Conservation (phyloP, 208 protist species). For the Wallacemonas collosoma region DNA sequence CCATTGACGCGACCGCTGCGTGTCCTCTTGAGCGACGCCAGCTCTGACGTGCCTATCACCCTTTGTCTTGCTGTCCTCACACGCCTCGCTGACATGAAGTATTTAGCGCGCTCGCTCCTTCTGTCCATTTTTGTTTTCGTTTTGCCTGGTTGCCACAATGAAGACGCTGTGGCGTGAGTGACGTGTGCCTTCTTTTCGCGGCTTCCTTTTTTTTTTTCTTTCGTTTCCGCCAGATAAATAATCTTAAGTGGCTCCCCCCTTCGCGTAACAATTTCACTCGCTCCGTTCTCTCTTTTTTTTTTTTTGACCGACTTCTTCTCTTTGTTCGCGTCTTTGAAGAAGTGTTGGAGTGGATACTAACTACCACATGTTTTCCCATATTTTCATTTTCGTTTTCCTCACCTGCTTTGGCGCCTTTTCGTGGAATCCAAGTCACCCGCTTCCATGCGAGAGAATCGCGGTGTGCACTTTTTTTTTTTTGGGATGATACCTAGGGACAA, state of each 20-base stretch:
- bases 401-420: not conserved
- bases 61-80: not conserved
- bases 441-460: too few species aligned
- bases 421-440: too few species aligned
- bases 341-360: not conserved
- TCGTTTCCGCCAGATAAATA: constrained; percentile 6
- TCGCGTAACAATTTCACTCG: constrained; percentile 19
- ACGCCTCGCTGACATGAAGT: too few species aligned
- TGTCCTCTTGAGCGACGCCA: too few species aligned
- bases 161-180: not conserved
- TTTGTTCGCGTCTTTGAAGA: constrained; percentile 2
- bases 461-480: too few species aligned
- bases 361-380: not conserved
- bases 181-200: too few species aligned
- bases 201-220: not conserved
- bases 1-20: too few species aligned
- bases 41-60: constrained; percentile 4
- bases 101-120: not conserved
- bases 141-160: constrained; percentile 10
- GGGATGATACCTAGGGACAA: too few species aligned
- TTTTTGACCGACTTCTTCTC: not conserved
- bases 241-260: not conserved
- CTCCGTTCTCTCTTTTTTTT: not conserved
- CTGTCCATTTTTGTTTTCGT: constrained; percentile 16
- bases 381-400: constrained; percentile 11